Percentiles rank a stretch among this genome's conserved stretches.
phyloP scores from a whole-genome alignment of 2,329 filamentous ascomycete species.

The Diatrype stigma region DNA sequence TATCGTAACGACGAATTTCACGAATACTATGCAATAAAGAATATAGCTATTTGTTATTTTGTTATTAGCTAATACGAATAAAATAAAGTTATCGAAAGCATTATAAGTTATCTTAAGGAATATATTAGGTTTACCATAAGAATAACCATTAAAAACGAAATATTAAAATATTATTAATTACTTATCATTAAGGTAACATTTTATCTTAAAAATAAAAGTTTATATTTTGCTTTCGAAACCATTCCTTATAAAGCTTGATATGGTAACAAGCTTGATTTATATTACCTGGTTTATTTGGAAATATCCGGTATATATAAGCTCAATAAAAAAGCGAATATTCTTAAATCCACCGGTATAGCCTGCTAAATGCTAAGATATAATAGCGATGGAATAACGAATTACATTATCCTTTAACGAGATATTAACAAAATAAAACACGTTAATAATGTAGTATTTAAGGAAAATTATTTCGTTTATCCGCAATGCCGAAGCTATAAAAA shows the following conservation, averaged over 20 bases:
- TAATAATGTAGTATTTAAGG: background rate
- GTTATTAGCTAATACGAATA: background rate
- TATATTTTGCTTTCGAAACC: background rate
- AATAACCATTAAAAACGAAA: background rate
- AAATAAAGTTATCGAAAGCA: background rate
- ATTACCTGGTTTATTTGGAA: background rate
- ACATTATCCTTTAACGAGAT: background rate
- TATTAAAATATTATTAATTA: background rate
- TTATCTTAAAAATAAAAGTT: too few relatives aligned
- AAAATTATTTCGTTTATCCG: background rate
- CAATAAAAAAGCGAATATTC: background rate
- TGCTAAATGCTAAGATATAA: background rate
- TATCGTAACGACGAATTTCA: background rate
- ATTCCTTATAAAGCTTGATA: background rate
- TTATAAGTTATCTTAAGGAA: background rate
- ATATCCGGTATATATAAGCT: background rate
- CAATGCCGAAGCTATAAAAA: background rate
- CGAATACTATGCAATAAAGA: background rate
- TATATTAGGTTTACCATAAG: background rate
- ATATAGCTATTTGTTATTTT: background rate
- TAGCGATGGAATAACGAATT: background rate
- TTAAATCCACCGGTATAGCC: background rate
- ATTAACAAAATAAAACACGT: background rate
- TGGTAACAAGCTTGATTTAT: background rate
- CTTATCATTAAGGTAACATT: background rate